These are phyloP conservation scores for Colletotrichum sp. DNA, from an alignment of 2,329 filamentous ascomycete species.

Conservation along the genomic window DNA sequence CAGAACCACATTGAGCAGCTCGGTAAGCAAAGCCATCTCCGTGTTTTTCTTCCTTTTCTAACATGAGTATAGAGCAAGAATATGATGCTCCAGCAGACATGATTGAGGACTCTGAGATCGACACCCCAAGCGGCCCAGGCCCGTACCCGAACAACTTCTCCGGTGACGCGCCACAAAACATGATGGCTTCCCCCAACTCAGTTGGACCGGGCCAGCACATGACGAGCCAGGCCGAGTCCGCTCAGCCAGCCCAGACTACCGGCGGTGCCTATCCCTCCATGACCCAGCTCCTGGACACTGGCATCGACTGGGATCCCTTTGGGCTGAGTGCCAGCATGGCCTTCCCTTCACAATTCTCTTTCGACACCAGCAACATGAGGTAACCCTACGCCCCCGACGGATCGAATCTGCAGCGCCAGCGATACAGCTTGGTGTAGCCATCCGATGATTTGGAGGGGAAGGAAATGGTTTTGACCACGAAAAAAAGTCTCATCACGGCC, in stretches of 20 bases:
- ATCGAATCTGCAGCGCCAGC: background rate
- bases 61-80: slow-evolving; percentile 84
- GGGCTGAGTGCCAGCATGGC: slow-evolving; percentile 94
- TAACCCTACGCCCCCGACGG: slow-evolving; percentile 25
- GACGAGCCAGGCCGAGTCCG: slow-evolving; percentile 39
- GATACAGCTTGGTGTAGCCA: background rate
- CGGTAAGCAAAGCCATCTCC: slow-evolving; percentile 78
- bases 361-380: slow-evolving; percentile 65
- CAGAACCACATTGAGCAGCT: slow-evolving; percentile 95
- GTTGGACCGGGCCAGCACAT: slow-evolving; percentile 39
- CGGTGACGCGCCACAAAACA: slow-evolving; percentile 43
- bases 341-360: slow-evolving; percentile 84
- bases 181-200: slow-evolving; percentile 43
- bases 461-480: background rate
- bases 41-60: slow-evolving; percentile 71
- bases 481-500: background rate
- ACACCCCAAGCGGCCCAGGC: slow-evolving; percentile 68
- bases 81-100: slow-evolving; percentile 91
- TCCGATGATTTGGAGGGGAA: background rate
- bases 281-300: slow-evolving; percentile 73
- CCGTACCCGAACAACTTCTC: slow-evolving; percentile 67
- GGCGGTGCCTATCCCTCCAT: slow-evolving; percentile 64
- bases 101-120: slow-evolving; percentile 81
- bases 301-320: slow-evolving; percentile 92
- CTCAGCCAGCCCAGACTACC: slow-evolving; percentile 25